phyloP scores from a whole-genome alignment of 176 grass and related monocot genomes.

The Tillandsia leiboldiana region DNA sequence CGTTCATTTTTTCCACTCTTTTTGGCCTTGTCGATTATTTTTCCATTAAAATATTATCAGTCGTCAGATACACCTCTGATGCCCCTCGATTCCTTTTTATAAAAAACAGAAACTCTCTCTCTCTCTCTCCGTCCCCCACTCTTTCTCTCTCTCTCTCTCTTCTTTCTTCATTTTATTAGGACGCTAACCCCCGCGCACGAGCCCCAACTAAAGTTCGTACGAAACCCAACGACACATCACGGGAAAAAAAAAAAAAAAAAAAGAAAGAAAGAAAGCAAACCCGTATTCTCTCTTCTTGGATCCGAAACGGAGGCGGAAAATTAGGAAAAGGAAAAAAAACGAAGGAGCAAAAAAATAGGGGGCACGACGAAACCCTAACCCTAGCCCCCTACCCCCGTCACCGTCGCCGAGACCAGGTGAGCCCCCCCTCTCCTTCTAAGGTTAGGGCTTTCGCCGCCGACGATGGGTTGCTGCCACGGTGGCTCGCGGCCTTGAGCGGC shows the following conservation, averaged over 20 bases:
- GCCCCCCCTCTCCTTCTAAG: conserved; percentile 1
- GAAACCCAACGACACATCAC: neutral
- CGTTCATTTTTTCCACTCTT: too few species aligned
- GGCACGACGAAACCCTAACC: conserved; percentile 80
- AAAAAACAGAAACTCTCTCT: too few species aligned
- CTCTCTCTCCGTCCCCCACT: too few species aligned
- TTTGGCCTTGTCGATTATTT: too few species aligned
- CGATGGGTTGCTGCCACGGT: conserved; percentile 19
- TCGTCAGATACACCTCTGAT: too few species aligned
- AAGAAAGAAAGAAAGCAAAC: conserved; percentile 27
- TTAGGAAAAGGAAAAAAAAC: conserved; percentile 33
- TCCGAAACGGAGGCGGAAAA: conserved; percentile 62
- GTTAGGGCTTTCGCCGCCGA: conserved; percentile 22
- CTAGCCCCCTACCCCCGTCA: conserved; percentile 28
- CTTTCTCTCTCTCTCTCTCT: too few species aligned
- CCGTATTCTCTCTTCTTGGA: conserved; percentile 37
- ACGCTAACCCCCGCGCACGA: neutral
- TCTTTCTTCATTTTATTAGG: neutral
- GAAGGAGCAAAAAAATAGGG: conserved; percentile 30
- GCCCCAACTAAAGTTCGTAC: neutral
- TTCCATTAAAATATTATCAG: too few species aligned
- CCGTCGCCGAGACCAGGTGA: conserved; percentile 21
- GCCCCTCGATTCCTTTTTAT: too few species aligned
- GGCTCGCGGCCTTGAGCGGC: conserved; percentile 37
- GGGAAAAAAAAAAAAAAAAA: neutral